Percentiles rank a stretch among this genome's conserved stretches.
Conservation (phyloP, 1,139 yeast genomes). For the Candida tropicalis region DNA sequence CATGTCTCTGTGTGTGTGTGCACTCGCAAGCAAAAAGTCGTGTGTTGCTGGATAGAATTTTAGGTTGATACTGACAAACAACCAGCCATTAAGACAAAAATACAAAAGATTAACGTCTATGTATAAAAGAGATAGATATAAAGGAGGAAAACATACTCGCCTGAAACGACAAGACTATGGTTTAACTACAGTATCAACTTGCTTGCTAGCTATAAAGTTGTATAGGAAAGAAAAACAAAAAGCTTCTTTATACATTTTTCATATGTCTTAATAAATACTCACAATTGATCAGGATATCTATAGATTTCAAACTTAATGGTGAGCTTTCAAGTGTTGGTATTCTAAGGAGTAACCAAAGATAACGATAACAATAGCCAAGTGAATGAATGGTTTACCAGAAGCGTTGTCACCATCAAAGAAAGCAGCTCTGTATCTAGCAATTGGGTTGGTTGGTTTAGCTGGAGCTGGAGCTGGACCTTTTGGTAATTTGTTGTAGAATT, state of each 20-base stretch:
- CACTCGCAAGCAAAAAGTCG: neutral
- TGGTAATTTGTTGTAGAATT: conserved; percentile 94
- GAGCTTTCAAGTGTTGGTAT: conserved; percentile 74
- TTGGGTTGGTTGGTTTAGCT: conserved; percentile 67
- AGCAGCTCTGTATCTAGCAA: conserved; percentile 78
- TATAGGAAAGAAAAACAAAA: no score
- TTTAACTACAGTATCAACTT: no score
- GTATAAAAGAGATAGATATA: no score
- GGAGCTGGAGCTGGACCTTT: conserved; percentile 85
- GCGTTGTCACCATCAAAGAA: conserved; percentile 80
- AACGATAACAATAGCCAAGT: conserved; percentile 71
- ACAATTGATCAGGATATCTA: neutral
- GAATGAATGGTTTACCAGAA: conserved; percentile 79
- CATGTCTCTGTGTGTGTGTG: no score
- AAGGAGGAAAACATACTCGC: no score
- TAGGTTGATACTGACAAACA: neutral
- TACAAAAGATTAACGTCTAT: neutral
- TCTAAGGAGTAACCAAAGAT: conserved; percentile 88
- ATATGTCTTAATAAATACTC: neutral
- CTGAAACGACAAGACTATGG: no score
- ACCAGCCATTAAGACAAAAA: neutral
- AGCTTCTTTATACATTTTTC: neutral
- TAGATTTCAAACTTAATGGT: conserved; percentile 44
- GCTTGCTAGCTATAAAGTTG: no score
- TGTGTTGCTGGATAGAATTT: neutral